These are phyloP conservation scores for Penicillium vulpinum DNA, from an alignment of 2,329 filamentous ascomycete genomes.

Conservation along the genomic window DNA sequence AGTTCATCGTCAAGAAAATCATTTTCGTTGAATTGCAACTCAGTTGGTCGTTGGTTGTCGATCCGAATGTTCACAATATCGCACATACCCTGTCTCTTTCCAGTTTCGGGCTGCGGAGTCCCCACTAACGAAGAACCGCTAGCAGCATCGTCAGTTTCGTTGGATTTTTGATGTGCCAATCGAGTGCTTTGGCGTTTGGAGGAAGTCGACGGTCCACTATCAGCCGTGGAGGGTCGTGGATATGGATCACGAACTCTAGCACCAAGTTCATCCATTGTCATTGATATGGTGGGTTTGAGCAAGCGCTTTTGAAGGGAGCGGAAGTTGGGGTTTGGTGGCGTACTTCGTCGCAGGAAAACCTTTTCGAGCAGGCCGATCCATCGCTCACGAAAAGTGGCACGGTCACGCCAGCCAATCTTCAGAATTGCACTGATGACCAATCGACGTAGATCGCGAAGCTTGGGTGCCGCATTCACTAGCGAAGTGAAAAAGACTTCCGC, in stretches of 20 bases:
- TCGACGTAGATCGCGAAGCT: constrained; percentile 66
- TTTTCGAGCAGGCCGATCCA: constrained; percentile 72
- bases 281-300: constrained; percentile 7
- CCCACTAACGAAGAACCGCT: not conserved
- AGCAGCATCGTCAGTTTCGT: constrained; percentile 27
- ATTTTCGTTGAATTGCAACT: constrained; percentile 58
- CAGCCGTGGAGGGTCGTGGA: constrained; percentile 12
- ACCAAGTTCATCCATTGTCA: not conserved
- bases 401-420: constrained; percentile 75
- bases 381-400: constrained; percentile 73
- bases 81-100: constrained; percentile 56
- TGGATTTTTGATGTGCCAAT: constrained; percentile 33
- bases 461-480: constrained; percentile 68
- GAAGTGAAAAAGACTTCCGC: constrained; percentile 79
- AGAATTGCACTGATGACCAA: constrained; percentile 76
- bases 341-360: constrained; percentile 42
- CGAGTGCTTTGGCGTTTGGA: constrained; percentile 45
- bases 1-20: constrained; percentile 62
- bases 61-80: constrained; percentile 60
- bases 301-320: constrained; percentile 24
- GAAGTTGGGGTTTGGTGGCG: constrained; percentile 33
- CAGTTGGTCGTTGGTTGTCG: constrained; percentile 62
- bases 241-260: constrained; percentile 3
- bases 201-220: constrained; percentile 18
- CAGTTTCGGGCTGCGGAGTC: constrained; percentile 8